Base-by-base conservation (phyloP, 2,329 filamentous ascomycete species). In the Stemphylium vesicarium region DNA sequence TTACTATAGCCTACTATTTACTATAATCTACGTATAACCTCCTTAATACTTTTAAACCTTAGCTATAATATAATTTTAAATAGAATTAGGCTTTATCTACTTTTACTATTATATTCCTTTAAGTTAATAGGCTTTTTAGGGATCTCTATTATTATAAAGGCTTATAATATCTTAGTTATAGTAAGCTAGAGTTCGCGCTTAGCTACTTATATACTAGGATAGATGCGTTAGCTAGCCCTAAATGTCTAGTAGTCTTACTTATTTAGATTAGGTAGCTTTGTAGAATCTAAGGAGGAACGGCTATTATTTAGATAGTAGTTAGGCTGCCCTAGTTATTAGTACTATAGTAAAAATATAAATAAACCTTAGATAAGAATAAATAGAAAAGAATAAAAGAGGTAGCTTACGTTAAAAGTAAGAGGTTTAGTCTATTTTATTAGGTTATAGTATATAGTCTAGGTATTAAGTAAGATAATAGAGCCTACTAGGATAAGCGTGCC, bases 211-310 rank as follows among this genome's bases (percentile, higher is more conserved):
- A 70, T 66, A 8, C 72, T 70, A 0, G 72, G 68, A 50, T 71
- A 75, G 22, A 73, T 60, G 3, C 72, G 57, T 15, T 66, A 50
- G 12, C 66, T 63, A 3, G 56, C 57, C 6, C 69, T 65, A 47
- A 69, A 71, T 6, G 50, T 54, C 40, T 61, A 60, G 36, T 70
- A 64, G 37, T 64, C 58, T 20, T 56, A 39, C 18, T 44, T 15
- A 20, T 32, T 33, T 13, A 39, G 41, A 39, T 65, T 57, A 2
- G 26, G n/a, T 12, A 61, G 56, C 6, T 71, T 71, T 6, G 73
- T 65, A 18, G 74, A 72, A 16, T 74, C 67, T 1, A 68, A 64
- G 1, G 76, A 74, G 0, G 72, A 62, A 22, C 58, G 65, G 2
- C 57, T 61, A 31, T 65, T 49, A 16, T 61, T 54, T 3, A 55